Evolutionary conservation across 2,329 filamentous ascomycete genomes (phyloP).

Genomic region (Fusarium tricinctum): DNA sequence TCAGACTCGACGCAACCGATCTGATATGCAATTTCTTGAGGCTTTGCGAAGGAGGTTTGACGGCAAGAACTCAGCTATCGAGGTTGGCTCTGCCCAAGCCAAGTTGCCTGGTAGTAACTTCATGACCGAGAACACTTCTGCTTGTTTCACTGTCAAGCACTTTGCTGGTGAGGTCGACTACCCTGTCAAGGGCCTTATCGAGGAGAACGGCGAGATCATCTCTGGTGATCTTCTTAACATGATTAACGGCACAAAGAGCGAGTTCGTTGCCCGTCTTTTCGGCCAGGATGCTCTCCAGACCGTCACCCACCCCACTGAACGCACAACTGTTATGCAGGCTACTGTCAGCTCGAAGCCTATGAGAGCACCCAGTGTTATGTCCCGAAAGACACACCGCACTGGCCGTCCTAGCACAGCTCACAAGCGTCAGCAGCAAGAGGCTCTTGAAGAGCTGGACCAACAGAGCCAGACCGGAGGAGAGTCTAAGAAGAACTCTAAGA

Average conservation of each 20-base stretch:
- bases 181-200: slow-evolving; percentile 84
- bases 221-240: slow-evolving; percentile 96
- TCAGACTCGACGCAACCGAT: slow-evolving; percentile 89
- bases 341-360: slow-evolving; percentile 96
- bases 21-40: slow-evolving; percentile 90
- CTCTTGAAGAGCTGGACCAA: slow-evolving; percentile 63
- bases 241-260: slow-evolving; percentile 87
- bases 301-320: slow-evolving; percentile 92
- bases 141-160: slow-evolving; percentile 91
- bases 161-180: slow-evolving; percentile 98
- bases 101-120: slow-evolving; percentile 92
- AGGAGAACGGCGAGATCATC: slow-evolving; percentile 96
- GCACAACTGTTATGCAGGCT: slow-evolving; percentile 91
- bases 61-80: slow-evolving; percentile 91
- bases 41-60: slow-evolving; percentile 93
- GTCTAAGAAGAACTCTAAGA: slow-evolving; percentile 59
- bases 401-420: slow-evolving; percentile 52
- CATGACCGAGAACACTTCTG: slow-evolving; percentile 82
- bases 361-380: slow-evolving; percentile 92
- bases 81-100: slow-evolving; percentile 79
- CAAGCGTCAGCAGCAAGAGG: slow-evolving; percentile 59
- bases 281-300: slow-evolving; percentile 96
- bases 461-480: slow-evolving; percentile 64
- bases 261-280: slow-evolving; percentile 90
- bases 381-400: slow-evolving; percentile 73